Conservation (phyloP, 805 yeast genomes). For the Yarrowia phangngaensis region DNA sequence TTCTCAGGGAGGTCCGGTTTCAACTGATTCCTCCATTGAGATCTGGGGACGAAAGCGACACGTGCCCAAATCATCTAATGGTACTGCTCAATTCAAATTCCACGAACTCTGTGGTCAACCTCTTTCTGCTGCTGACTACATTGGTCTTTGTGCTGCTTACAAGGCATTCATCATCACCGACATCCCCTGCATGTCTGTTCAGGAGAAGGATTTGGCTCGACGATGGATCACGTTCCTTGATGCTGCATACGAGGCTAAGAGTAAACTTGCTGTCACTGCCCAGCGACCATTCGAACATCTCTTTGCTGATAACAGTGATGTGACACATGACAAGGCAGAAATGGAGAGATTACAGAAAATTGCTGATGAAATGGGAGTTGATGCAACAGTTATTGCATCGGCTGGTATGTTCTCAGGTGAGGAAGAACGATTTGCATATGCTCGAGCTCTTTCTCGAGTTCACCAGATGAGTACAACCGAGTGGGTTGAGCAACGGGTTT, state of each 20-base stretch:
- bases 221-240: conserved; percentile 92
- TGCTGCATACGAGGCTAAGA: conserved; percentile 90
- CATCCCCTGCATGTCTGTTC: conserved; percentile 76
- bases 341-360: conserved; percentile 43
- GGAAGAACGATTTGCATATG: conserved; percentile 95
- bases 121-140: conserved; percentile 90
- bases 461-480: conserved; percentile 91
- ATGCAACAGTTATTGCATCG: conserved; percentile 48
- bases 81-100: conserved; percentile 87
- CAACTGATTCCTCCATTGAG: conserved; percentile 40
- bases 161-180: conserved; percentile 84
- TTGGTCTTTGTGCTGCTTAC: conserved; percentile 72
- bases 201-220: conserved; percentile 78
- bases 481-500: conserved; percentile 49
- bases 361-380: conserved; percentile 73
- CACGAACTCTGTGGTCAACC: conserved; percentile 82
- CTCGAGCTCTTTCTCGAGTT: conserved; percentile 85
- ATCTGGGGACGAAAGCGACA: conserved; percentile 86
- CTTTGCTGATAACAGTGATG: conserved; percentile 61
- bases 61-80: conserved; percentile 72
- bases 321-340: conserved; percentile 30
- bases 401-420: conserved; percentile 64
- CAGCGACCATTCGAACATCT: conserved; percentile 80
- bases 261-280: conserved; percentile 82
- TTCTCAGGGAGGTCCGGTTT: conserved; percentile 53